phyloP scores from a whole-genome alignment of 805 yeast species.

The Metschnikowia picachoensis region DNA sequence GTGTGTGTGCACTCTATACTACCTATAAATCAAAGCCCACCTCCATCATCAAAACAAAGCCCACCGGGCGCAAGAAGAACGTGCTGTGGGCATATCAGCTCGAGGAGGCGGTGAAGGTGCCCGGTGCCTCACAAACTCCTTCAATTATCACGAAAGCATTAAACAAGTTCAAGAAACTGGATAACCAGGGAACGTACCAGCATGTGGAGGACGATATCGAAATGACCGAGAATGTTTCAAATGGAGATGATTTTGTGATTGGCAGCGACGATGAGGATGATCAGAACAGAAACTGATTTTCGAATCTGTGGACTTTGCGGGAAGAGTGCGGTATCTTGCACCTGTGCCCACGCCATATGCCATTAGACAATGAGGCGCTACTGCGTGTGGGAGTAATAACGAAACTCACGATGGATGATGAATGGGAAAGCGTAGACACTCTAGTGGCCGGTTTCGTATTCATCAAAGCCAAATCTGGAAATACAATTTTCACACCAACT shows the following conservation, averaged over 20 bases:
- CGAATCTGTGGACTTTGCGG: no score
- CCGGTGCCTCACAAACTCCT: constrained; percentile 22
- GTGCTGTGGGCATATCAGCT: constrained; percentile 48
- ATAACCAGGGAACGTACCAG: constrained; percentile 25
- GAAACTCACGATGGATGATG: no score
- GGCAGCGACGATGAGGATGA: constrained; percentile 45
- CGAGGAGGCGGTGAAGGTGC: constrained; percentile 28
- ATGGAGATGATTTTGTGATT: constrained; percentile 42
- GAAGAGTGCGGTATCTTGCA: no score
- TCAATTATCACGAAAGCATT: constrained; percentile 38
- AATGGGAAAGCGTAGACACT: no score
- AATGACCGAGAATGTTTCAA: constrained; percentile 29
- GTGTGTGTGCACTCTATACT: constrained; percentile 35
- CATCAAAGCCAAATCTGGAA: no score
- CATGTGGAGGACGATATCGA: constrained; percentile 34
- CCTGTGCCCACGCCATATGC: no score
- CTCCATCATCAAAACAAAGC: constrained; percentile 37
- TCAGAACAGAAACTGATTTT: no score
- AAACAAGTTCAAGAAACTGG: constrained; percentile 29
- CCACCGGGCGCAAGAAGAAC: constrained; percentile 37
- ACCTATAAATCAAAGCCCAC: constrained; percentile 38
- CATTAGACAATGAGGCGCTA: no score
- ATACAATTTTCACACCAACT: no score
- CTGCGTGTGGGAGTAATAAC: no score
- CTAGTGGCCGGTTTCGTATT: no score